phyloP scores from a whole-genome alignment of 2,329 filamentous ascomycete species.

The Coniochaeta sp. region DNA sequence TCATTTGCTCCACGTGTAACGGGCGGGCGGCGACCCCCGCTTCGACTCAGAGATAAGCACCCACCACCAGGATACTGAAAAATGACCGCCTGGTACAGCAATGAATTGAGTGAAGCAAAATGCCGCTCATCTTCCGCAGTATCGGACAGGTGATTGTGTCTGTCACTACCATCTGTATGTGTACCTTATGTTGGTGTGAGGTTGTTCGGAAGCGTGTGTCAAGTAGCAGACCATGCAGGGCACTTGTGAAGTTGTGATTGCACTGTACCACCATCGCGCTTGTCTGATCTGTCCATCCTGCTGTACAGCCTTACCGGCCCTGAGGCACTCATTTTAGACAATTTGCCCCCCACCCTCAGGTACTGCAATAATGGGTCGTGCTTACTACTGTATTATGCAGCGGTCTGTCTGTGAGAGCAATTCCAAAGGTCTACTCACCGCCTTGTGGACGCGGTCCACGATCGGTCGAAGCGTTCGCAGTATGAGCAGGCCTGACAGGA shows the following conservation, averaged over 20 bases:
- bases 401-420: too few species aligned
- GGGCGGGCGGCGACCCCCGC: background rate
- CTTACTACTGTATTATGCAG: too few species aligned
- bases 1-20: too few species aligned
- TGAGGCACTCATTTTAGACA: background rate
- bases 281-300: background rate
- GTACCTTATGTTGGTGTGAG: background rate
- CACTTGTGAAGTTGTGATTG: background rate
- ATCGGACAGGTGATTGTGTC: background rate
- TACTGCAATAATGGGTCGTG: too few species aligned
- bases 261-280: background rate
- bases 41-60: background rate
- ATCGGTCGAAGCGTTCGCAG: too few species aligned
- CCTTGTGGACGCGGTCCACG: too few species aligned
- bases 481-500: too few species aligned
- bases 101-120: background rate
- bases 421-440: too few species aligned
- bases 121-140: background rate
- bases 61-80: background rate
- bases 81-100: background rate
- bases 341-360: too few species aligned
- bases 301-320: background rate
- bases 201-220: background rate
- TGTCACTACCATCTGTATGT: too few species aligned
- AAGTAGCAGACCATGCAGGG: background rate